Percentiles rank a stretch among this genome's conserved stretches.
phyloP scores from a whole-genome alignment of 148 eudicot species.

The Arctostaphylos glauca region DNA sequence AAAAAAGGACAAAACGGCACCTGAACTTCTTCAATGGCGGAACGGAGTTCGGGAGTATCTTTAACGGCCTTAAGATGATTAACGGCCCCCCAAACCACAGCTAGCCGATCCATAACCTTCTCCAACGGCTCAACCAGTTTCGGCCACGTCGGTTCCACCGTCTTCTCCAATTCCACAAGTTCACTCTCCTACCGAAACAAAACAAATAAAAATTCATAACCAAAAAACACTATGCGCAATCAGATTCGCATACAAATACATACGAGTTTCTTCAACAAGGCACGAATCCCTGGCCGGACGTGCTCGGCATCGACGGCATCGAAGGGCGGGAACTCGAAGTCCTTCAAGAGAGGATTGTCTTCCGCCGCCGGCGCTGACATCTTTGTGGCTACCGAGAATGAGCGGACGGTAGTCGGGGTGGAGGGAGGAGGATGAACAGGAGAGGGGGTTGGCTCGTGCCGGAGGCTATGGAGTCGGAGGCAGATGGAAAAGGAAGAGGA shows the following conservation, averaged over 20 bases:
- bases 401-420: slow-evolving; percentile 25
- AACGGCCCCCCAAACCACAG: slow-evolving; percentile 86
- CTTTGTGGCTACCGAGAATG: slow-evolving; percentile 26
- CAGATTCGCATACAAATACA: background rate
- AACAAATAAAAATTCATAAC: background rate
- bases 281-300: slow-evolving; percentile 84
- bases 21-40: slow-evolving; percentile 99
- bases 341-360: slow-evolving; percentile 64
- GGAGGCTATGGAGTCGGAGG: slow-evolving; percentile 24
- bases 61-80: slow-evolving; percentile 90
- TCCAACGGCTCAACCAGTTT: slow-evolving; percentile 94
- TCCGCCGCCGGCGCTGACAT: slow-evolving; percentile 13
- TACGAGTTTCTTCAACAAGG: slow-evolving; percentile 59
- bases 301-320: slow-evolving; percentile 69
- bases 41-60: slow-evolving; percentile 80
- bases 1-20: slow-evolving; percentile 26
- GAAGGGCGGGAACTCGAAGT: slow-evolving; percentile 84
- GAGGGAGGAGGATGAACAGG: slow-evolving; percentile 8
- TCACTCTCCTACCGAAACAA: slow-evolving; percentile 53
- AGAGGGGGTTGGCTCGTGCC: slow-evolving; percentile 5
- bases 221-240: background rate
- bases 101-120: slow-evolving; percentile 64
- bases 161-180: slow-evolving; percentile 79
- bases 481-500: slow-evolving; percentile 74
- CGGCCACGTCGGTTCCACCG: slow-evolving; percentile 82